Conservation (phyloP, 2,329 filamentous ascomycete species). For the Xylariomycetidae sp. region DNA sequence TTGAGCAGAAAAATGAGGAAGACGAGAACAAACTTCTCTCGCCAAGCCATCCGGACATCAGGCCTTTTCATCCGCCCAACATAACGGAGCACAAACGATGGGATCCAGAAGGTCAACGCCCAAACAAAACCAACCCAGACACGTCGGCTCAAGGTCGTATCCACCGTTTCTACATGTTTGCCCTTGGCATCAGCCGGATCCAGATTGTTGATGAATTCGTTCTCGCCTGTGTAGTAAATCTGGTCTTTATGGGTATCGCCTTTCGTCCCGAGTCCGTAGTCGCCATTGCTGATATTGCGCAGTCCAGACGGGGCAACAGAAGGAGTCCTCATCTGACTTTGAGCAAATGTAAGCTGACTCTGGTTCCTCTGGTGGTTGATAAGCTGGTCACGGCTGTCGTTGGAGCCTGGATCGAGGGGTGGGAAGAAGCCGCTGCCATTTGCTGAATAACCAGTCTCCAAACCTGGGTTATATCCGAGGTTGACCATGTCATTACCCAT, state of each 20-base stretch:
- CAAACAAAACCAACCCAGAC: conserved; percentile 80
- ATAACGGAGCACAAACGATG: conserved; percentile 74
- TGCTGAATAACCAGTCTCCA: too few species aligned
- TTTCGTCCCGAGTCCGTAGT: conserved; percentile 85
- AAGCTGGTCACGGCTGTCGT: conserved; percentile 70
- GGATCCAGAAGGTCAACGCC: conserved; percentile 90
- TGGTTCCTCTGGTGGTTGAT: conserved; percentile 53
- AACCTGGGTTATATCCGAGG: too few species aligned
- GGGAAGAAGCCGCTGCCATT: conserved; percentile 67
- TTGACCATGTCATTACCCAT: conserved; percentile 62
- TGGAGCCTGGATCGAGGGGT: conserved; percentile 53
- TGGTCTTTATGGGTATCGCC: conserved; percentile 74
- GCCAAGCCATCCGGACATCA: conserved; percentile 95
- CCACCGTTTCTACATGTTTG: conserved; percentile 69
- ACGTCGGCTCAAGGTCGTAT: conserved; percentile 60
- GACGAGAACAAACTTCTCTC: conserved; percentile 86
- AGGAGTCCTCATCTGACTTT: conserved; percentile 39
- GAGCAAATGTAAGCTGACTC: conserved; percentile 44
- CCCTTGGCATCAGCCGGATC: conserved; percentile 76
- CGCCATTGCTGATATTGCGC: conserved; percentile 59
- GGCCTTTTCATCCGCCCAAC: conserved; percentile 95
- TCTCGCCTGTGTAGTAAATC: conserved; percentile 68
- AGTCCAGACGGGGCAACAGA: conserved; percentile 59
- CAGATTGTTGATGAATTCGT: conserved; percentile 61
- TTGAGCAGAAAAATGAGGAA: conserved; percentile 80